phyloP scores from a whole-genome alignment of 345 rosid genomes.

The Eucalyptus erythrocorys region DNA sequence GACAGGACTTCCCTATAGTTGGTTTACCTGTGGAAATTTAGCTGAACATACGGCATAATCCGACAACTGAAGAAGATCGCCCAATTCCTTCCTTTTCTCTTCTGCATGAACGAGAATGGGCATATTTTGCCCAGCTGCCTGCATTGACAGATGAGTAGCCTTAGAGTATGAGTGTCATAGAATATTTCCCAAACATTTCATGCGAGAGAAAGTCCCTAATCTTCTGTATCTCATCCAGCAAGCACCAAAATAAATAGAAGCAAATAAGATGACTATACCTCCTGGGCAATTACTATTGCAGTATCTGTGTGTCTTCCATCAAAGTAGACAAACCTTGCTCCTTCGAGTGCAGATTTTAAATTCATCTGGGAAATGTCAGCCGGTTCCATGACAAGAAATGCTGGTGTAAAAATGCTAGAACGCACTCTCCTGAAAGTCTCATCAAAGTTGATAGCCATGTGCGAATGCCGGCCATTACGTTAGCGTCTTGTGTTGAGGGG shows the following conservation, averaged over 20 bases:
- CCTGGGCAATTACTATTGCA: conserved; percentile 53
- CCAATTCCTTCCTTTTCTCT: conserved; percentile 66
- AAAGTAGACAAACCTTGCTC: conserved; percentile 48
- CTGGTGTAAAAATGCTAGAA: conserved; percentile 86
- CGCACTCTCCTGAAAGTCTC: conserved; percentile 65
- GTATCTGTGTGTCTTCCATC: conserved; percentile 64
- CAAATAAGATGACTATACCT: conserved; percentile 29
- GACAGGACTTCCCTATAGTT: neutral
- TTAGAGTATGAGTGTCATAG: neutral
- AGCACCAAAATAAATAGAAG: neutral
- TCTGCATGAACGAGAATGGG: conserved; percentile 80
- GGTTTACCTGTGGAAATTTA: conserved; percentile 64
- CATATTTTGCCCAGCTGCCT: conserved; percentile 60
- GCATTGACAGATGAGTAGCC: neutral
- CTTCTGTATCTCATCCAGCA: neutral
- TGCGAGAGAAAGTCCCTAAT: neutral
- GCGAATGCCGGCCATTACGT: neutral
- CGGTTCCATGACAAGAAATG: conserved; percentile 54
- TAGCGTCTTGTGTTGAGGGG: neutral
- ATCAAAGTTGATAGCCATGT: neutral
- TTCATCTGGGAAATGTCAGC: conserved; percentile 38
- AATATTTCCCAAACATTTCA: neutral
- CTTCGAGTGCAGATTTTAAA: conserved; percentile 45
- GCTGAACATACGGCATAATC: conserved; percentile 69
- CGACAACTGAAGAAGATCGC: conserved; percentile 52